A percentile compares a stretch with the other conserved stretches of the same genome.
Conservation (phyloP, 148 eudicot species). For the Vaccinium darrowii region DNA sequence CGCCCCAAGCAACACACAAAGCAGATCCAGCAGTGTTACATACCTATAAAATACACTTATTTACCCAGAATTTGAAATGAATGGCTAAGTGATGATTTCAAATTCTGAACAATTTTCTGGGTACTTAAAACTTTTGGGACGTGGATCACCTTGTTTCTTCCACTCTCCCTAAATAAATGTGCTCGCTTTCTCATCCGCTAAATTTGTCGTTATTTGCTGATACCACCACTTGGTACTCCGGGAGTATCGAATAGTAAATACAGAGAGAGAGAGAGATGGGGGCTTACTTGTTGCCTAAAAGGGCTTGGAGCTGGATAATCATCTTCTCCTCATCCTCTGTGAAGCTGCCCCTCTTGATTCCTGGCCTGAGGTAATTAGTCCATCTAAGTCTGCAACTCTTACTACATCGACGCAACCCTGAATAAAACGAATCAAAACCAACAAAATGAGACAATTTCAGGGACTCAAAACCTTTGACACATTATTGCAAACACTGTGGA, state of each 20-base stretch:
- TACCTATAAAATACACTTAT: too few relatives aligned
- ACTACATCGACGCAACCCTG: constrained; percentile 84
- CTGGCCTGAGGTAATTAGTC: constrained; percentile 93
- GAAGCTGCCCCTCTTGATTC: constrained; percentile 82
- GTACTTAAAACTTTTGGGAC: too few relatives aligned
- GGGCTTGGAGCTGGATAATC: constrained; percentile 93
- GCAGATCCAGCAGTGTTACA: too few relatives aligned
- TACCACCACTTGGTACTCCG: neutral
- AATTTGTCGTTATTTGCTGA: neutral
- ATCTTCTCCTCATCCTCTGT: constrained; percentile 80
- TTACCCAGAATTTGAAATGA: too few relatives aligned
- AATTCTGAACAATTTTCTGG: too few relatives aligned
- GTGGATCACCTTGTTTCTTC: neutral
- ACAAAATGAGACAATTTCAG: neutral
- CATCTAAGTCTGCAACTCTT: constrained; percentile 91
- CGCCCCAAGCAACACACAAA: neutral
- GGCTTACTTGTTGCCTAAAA: constrained; percentile 71
- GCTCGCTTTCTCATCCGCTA: neutral
- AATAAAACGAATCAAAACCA: neutral
- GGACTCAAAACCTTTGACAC: neutral
- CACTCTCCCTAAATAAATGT: neutral
- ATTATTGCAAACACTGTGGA: neutral
- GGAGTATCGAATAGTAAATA: neutral
- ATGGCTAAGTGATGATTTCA: too few relatives aligned
- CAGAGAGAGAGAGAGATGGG: neutral